These are phyloP conservation scores for Trypanosoma vivax DNA, from an alignment of 208 protist species.

Conservation along the genomic window DNA sequence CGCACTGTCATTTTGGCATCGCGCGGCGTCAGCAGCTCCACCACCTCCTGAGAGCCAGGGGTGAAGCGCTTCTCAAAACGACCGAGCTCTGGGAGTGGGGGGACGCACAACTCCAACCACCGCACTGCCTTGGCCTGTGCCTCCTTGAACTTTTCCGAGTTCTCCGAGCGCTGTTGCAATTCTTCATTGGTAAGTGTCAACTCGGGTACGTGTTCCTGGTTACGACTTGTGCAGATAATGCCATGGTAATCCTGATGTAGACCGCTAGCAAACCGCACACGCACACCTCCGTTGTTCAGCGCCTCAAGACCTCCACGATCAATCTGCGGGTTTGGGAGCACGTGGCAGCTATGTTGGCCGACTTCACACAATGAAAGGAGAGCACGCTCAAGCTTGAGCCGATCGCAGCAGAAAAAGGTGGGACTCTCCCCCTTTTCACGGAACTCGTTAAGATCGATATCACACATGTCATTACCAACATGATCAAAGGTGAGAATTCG, in stretches of 20 bases:
- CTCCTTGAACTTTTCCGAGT: constrained; percentile 67
- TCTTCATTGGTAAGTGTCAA: constrained; percentile 80
- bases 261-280: constrained; percentile 77
- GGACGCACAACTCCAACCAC: constrained; percentile 87
- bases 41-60: constrained; percentile 86
- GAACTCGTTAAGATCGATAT: constrained; percentile 90
- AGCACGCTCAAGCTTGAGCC: constrained; percentile 75
- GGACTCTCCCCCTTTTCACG: constrained; percentile 89
- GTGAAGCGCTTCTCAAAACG: constrained; percentile 87
- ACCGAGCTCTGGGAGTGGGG: constrained; percentile 78
- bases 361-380: constrained; percentile 81
- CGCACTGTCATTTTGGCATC: constrained; percentile 89
- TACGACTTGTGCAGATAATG: constrained; percentile 83
- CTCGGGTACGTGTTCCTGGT: constrained; percentile 68
- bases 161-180: constrained; percentile 75
- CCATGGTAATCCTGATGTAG: constrained; percentile 78
- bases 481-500: constrained; percentile 88
- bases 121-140: constrained; percentile 60
- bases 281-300: constrained; percentile 75
- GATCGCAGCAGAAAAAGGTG: constrained; percentile 91
- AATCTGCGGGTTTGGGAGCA: constrained; percentile 74
- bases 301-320: constrained; percentile 71
- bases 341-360: constrained; percentile 76
- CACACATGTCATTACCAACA: constrained; percentile 88
- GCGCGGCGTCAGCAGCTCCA: constrained; percentile 82